Conservation (phyloP, 73 alveolate genomes). For the Paramecium pentaurelia region DNA sequence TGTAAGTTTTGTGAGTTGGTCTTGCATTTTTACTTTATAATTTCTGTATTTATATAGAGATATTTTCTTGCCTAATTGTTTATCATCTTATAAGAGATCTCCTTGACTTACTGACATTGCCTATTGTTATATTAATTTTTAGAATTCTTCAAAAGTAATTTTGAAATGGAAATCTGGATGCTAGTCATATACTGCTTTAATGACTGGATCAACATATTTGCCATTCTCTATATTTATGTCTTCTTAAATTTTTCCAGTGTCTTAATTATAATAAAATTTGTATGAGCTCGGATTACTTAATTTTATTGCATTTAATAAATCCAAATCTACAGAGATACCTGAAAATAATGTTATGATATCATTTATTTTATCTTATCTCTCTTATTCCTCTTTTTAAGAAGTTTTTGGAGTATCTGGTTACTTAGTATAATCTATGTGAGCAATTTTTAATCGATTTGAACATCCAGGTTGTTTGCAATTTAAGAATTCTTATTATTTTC, state of each 20-base stretch:
- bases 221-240: not conserved
- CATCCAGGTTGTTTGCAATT: not conserved
- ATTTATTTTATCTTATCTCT: not conserved
- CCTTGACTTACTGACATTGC: not conserved
- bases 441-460: not conserved
- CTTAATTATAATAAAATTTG: not conserved
- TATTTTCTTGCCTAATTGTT: not conserved
- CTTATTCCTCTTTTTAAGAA: not conserved
- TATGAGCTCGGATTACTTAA: not conserved
- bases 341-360: not conserved
- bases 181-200: not conserved
- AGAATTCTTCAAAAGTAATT: not conserved
- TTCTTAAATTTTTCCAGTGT: not conserved
- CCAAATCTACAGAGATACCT: not conserved
- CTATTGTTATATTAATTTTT: not conserved
- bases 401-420: not conserved
- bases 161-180: not conserved
- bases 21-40: not conserved
- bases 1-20: not conserved
- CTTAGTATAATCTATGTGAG: not conserved
- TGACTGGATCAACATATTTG: not conserved
- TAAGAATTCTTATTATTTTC: not conserved
- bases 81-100: not conserved
- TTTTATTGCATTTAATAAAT: not conserved
- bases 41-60: not conserved